Evolutionary conservation across 2,329 filamentous ascomycete species (phyloP), one percentile per base, ranked within the genome.

Genomic region (Knoxdaviesia proteae): DNA sequence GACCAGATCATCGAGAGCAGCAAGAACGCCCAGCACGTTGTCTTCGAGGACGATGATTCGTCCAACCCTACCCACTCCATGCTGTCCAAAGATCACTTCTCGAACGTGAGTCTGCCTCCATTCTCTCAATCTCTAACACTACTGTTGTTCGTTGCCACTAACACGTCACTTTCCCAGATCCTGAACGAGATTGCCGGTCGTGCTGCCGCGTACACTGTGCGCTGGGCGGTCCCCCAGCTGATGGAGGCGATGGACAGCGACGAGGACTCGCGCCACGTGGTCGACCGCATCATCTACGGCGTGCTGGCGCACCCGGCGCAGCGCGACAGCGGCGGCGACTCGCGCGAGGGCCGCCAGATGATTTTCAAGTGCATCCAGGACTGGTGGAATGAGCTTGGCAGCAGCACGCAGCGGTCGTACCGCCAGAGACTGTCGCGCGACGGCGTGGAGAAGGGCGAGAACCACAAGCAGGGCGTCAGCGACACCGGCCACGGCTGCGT

Each of bases 31-130:
- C 86, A 94, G 61, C 75, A 81, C 53, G 71, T 92, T 50, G 84
- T 94, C 41, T 94, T 94, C 59, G 61, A 81, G 38, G 77, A 94
- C 49, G 79, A 92, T 53, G 48, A 70, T 42, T 80, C 65, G 48
- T 76, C 74, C 20, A 80, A 94, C 53, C 88, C 87, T 0, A 94
- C 87, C 1, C 87, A 94, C 63, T 92, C 84, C 20, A 94, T 94
- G 87, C 65, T 94, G 42, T 86, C 84, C 46, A 94, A 94, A 63
- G 87, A 94, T 53, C 87, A 94, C 60, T 94, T 94, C 58, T 82
- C 80, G 48, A 92, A 92, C 54, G 67, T 80, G 57, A 60, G 67
- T 51, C 29, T 11, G 36, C 20, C 20, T 20, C 20, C 20, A 20
- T 20, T 20, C 20, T 20, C 20, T 3, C 20, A 2, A 20, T 2